Percentiles rank a stretch among this genome's conserved stretches.
phyloP scores from a whole-genome alignment of 257 asterid species.

The Gentiana macrophylla region DNA sequence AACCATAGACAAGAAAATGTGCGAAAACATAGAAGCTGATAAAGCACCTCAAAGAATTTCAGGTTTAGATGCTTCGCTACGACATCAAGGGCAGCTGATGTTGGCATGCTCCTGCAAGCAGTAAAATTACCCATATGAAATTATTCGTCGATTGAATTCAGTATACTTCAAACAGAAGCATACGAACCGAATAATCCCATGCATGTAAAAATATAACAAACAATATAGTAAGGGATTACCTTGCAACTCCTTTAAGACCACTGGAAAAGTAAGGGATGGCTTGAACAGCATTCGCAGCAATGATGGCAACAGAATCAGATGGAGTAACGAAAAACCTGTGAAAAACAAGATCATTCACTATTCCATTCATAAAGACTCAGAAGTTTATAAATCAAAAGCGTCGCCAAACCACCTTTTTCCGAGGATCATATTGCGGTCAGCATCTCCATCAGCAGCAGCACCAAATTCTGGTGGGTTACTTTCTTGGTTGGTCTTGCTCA shows the following conservation, averaged over 20 bases:
- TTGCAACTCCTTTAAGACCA: constrained; percentile 98
- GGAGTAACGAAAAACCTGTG: constrained; percentile 94
- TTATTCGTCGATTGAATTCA: background rate
- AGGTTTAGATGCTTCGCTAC: constrained; percentile 78
- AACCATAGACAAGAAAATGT: constrained; percentile 2
- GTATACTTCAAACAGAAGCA: background rate
- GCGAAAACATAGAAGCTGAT: constrained; percentile 5
- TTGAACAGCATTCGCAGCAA: constrained; percentile 92
- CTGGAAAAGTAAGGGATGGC: constrained; percentile 91
- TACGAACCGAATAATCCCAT: background rate
- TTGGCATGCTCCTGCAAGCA: constrained; percentile 92
- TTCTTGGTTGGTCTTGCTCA: constrained; percentile 53
- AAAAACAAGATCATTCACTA: constrained; percentile 7
- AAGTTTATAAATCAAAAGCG: constrained; percentile 5
- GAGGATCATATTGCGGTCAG: constrained; percentile 94
- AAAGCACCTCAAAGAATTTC: constrained; percentile 85
- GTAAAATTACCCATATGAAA: constrained; percentile 9
- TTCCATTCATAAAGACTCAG: constrained; percentile 3
- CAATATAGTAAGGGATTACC: constrained; percentile 29
- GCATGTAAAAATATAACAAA: background rate
- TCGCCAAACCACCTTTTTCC: constrained; percentile 62
- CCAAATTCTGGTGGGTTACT: constrained; percentile 96
- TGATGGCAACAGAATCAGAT: constrained; percentile 96
- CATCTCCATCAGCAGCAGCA: constrained; percentile 99
- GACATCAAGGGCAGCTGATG: constrained; percentile 98